Evolutionary conservation across 106 monocot genomes (phyloP).

Genomic region (Agapanthus africanus): DNA sequence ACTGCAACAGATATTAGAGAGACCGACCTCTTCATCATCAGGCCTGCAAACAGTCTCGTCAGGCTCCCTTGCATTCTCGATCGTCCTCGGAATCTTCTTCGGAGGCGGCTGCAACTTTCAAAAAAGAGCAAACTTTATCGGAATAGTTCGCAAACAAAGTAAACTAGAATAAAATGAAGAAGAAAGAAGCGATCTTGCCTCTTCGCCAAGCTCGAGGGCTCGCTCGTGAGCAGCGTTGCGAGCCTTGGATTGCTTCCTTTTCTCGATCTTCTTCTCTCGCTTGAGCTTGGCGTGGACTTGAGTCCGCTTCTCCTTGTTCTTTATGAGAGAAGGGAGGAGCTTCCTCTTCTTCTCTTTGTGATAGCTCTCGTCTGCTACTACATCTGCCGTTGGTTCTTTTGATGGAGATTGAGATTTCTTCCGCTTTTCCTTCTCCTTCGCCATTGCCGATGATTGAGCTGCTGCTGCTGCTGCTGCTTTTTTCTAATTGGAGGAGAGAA

Average conservation of each 20-base stretch:
- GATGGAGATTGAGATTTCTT: background rate
- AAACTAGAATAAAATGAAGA: background rate
- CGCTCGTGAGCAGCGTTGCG: constrained; percentile 39
- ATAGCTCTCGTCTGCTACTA: background rate
- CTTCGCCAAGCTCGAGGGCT: constrained; percentile 73
- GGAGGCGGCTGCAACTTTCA: constrained; percentile 27
- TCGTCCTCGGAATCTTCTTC: constrained; percentile 43
- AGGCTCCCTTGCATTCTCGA: constrained; percentile 64
- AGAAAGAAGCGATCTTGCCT: constrained; percentile 16
- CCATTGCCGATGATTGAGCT: constrained; percentile 54
- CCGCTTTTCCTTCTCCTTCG: constrained; percentile 35
- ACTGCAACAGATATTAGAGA: no score
- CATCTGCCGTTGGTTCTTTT: background rate
- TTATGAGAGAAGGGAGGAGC: constrained; percentile 54
- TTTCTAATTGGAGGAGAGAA: background rate
- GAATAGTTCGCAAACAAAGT: background rate
- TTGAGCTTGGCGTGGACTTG: constrained; percentile 77
- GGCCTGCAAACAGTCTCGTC: constrained; percentile 56
- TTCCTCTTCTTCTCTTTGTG: constrained; percentile 18
- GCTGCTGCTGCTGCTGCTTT: no score
- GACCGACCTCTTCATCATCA: constrained; percentile 56
- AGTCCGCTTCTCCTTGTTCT: constrained; percentile 87
- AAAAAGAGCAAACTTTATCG: background rate
- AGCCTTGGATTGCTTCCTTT: constrained; percentile 48
- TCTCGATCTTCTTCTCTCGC: constrained; percentile 71